Base-by-base conservation (phyloP, 805 yeast genomes). In the Candida sanyiensis region DNA sequence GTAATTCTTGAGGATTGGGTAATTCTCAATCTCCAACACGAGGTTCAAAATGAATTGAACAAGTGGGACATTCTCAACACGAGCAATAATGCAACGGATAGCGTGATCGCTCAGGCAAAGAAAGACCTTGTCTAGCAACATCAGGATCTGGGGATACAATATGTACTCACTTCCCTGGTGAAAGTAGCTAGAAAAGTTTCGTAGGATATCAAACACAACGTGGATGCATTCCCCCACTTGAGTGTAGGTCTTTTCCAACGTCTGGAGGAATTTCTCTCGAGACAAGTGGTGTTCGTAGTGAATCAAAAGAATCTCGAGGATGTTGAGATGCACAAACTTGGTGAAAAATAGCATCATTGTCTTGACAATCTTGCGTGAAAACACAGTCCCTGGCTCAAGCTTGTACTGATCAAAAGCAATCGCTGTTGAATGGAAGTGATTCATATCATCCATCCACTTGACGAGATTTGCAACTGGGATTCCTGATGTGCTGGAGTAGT, bases 111-210 rank as follows among this genome's bases (percentile, higher is more conserved):
- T 19, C 4, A 50, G 16, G 17, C 29, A 35, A n/a, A 27, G 41
- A 6, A 44, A 15, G 1, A 44, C 17, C 18, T 39, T 47, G 13
- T 49, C 54, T 16, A 54, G 13, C 5, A 40, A 28, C n/a, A 39
- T 40, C 6, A 50, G 28, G 3, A 48, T 24, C 7, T 21, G 23
- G 12, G 45, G 44, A 19, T 47, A 19, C 4, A 50, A 12, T 5
- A 50, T 18, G 15, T 50, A 43, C 30, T 53, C 57, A 34, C 38
- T 43, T 2, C 54, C 54, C 3, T 50, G 29, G 8, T 42, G 38
- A 38, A 42, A 53, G 35, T 53, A 53, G 3, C 15, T 32, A 11
- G 41, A 33, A 26, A 43, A 46, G 24, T 54, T 53, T 24, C 40
- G 38, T 3, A 49, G 28, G 5, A 53, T 31, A 38, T 53, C 59